phyloP scores from a whole-genome alignment of 768 basidiomycete genomes.

The Lenzites betulinus region DNA sequence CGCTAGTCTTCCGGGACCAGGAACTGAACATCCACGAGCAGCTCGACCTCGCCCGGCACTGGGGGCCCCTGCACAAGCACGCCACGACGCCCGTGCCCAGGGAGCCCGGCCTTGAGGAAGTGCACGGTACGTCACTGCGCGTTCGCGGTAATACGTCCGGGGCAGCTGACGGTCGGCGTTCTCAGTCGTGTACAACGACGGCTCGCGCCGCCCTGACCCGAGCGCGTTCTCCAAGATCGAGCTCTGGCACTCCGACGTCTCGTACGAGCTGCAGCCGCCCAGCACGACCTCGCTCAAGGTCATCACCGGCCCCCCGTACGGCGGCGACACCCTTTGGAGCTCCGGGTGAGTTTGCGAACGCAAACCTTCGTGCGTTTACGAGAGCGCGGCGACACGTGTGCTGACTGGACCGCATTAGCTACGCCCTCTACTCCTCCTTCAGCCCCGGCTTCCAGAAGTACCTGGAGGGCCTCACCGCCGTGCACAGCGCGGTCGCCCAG shows the following conservation, averaged over 20 bases:
- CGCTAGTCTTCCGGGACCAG: slow-evolving; percentile 73
- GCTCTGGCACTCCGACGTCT: slow-evolving; percentile 82
- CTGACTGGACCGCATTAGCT: slow-evolving; percentile 42
- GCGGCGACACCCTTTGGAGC: slow-evolving; percentile 82
- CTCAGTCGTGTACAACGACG: slow-evolving; percentile 71
- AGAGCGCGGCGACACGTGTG: not conserved
- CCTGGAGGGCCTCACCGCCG: slow-evolving; percentile 69
- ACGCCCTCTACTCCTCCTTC: slow-evolving; percentile 81
- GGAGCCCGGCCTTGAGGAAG: slow-evolving; percentile 72
- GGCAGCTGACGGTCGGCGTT: not conserved
- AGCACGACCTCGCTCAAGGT: slow-evolving; percentile 76
- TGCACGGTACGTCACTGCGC: slow-evolving; percentile 53
- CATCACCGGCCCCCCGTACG: slow-evolving; percentile 66
- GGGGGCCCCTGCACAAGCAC: slow-evolving; percentile 79
- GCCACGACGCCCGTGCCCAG: slow-evolving; percentile 77
- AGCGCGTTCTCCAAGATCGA: slow-evolving; percentile 71
- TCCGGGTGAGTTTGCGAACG: slow-evolving; percentile 56
- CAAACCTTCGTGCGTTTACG: not conserved
- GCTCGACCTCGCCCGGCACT: slow-evolving; percentile 70
- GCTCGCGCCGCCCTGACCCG: slow-evolving; percentile 60
- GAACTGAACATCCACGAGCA: slow-evolving; percentile 68
- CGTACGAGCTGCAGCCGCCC: slow-evolving; percentile 84
- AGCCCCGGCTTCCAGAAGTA: slow-evolving; percentile 76
- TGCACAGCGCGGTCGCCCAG: slow-evolving; percentile 78
- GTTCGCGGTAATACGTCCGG: not conserved